Evolutionary conservation across 345 rosid genomes (phyloP), one percentile per base, ranked within the genome.

Genomic region (Brassica nigra): DNA sequence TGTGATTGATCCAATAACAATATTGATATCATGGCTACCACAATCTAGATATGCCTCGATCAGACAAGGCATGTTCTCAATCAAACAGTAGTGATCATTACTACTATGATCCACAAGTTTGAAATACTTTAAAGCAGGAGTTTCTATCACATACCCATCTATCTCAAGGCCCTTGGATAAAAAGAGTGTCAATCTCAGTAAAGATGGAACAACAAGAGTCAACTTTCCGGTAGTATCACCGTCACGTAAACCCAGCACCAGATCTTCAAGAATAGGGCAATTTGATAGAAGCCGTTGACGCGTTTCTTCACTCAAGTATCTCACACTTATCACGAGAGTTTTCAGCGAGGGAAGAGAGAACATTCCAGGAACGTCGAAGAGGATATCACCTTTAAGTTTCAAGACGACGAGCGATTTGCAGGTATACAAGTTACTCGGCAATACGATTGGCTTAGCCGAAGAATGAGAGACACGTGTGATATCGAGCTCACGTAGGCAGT

Each of bases 1-100:
- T 62, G 76, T 62, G 57, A 73, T 9, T 10, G 76, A 62, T 73
- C 59, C 76, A 61, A 62, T n/a, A 5, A 61, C 29, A 62, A 58
- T 73, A 4, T 61, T 39, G 68, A 73, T 39, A 36, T 42, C 0
- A 15, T 6, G 18, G 1, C 5, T 28, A 0, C 5, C 6, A 62
- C 61, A 29, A 28, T 62, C 58, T 28, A 62, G 0, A 39, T n/a
- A 0, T 27, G 76, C 76, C 29, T 39, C 39, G 59, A 73, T 28
- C 59, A 73, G 16, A 58, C 39, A n/a, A 42, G 76, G 68, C 76
- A 73, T 62, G 5, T 27, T 8, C 29, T 62, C 68, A 61, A 73
- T 5, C 68, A 28, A 61, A 28, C 39, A 73, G 68, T 62, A 28
- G 30, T 39, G 76, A 71, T 0, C 59, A 6, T 28, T 1, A 0